phyloP scores from a whole-genome alignment of 257 asterid genomes.

The Voacanga thouarsii region DNA sequence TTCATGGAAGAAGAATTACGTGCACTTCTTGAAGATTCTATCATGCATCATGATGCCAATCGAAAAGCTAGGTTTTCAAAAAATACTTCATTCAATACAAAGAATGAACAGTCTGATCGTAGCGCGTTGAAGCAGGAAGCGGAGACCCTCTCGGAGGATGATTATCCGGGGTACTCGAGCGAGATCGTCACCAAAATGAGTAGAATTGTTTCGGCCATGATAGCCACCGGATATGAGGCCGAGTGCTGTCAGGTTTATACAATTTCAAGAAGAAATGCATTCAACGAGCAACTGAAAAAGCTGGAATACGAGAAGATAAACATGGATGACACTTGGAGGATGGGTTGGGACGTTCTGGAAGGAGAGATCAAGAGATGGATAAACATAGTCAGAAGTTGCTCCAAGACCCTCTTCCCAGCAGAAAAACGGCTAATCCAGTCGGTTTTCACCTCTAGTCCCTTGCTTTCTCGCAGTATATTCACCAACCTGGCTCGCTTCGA shows the following conservation, averaged over 20 bases:
- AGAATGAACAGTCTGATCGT: slow-evolving; percentile 21
- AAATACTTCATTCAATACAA: slow-evolving; percentile 30
- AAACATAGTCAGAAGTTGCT: slow-evolving; percentile 44
- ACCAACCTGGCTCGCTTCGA: slow-evolving; percentile 54
- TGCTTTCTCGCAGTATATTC: slow-evolving; percentile 29
- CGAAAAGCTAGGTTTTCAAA: slow-evolving; percentile 11
- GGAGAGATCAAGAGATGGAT: slow-evolving; percentile 70
- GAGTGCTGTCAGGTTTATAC: slow-evolving; percentile 70
- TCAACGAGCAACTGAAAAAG: slow-evolving; percentile 43
- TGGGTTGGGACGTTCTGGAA: slow-evolving; percentile 69
- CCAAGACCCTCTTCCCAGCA: slow-evolving; percentile 45
- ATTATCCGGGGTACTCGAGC: slow-evolving; percentile 43
- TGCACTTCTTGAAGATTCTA: slow-evolving; percentile 46
- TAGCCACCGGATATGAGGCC: slow-evolving; percentile 63
- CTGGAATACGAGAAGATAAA: slow-evolving; percentile 60
- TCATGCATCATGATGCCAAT: neutral
- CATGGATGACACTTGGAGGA: slow-evolving; percentile 60
- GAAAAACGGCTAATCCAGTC: slow-evolving; percentile 53
- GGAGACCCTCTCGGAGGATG: slow-evolving; percentile 20
- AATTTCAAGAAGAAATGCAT: slow-evolving; percentile 51
- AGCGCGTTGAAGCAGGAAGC: neutral
- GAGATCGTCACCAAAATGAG: slow-evolving; percentile 43
- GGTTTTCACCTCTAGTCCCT: slow-evolving; percentile 45
- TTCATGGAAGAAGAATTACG: slow-evolving; percentile 74
- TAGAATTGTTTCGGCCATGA: slow-evolving; percentile 55